phyloP scores from a whole-genome alignment of 2,329 filamentous ascomycete genomes.

The Exserohilum turcica region DNA sequence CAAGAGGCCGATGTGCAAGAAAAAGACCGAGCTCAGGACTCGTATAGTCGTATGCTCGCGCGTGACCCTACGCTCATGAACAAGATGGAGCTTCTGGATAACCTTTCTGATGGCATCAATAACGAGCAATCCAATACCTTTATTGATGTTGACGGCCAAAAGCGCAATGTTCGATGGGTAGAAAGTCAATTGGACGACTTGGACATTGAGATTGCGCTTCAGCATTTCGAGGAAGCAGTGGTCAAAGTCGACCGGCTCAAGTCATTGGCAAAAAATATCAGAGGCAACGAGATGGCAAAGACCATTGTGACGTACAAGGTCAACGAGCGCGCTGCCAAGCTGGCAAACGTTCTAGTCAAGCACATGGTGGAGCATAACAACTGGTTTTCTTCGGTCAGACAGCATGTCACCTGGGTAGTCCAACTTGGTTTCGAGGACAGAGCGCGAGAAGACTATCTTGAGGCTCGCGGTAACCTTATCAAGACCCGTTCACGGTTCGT shows the following conservation, averaged over 20 bases:
- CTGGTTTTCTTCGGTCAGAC: conserved; percentile 75
- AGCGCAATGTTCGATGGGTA: conserved; percentile 94
- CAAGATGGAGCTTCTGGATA: conserved; percentile 80
- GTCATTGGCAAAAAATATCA: conserved; percentile 75
- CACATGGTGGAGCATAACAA: conserved; percentile 79
- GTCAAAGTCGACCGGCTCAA: conserved; percentile 83
- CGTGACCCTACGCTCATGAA: conserved; percentile 77
- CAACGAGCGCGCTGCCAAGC: conserved; percentile 77
- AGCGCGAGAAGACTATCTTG: conserved; percentile 84
- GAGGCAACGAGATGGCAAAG: conserved; percentile 84
- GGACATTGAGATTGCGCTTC: conserved; percentile 92
- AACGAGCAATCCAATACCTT: conserved; percentile 76
- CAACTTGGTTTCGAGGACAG: conserved; percentile 88
- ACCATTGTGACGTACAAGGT: conserved; percentile 92
- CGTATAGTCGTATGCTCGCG: conserved; percentile 82
- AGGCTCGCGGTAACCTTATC: conserved; percentile 76
- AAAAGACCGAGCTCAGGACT: conserved; percentile 81
- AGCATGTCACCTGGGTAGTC: conserved; percentile 82
- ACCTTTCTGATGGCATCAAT: conserved; percentile 67
- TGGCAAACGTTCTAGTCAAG: conserved; percentile 77
- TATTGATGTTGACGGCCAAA: conserved; percentile 94
- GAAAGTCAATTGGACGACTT: conserved; percentile 94
- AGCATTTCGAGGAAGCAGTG: conserved; percentile 85
- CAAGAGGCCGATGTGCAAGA: conserved; percentile 86
- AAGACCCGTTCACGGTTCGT: conserved; percentile 78